Evolutionary conservation across 2,329 filamentous ascomycete genomes (phyloP).

Genomic region (Curvularia eragrostidis): DNA sequence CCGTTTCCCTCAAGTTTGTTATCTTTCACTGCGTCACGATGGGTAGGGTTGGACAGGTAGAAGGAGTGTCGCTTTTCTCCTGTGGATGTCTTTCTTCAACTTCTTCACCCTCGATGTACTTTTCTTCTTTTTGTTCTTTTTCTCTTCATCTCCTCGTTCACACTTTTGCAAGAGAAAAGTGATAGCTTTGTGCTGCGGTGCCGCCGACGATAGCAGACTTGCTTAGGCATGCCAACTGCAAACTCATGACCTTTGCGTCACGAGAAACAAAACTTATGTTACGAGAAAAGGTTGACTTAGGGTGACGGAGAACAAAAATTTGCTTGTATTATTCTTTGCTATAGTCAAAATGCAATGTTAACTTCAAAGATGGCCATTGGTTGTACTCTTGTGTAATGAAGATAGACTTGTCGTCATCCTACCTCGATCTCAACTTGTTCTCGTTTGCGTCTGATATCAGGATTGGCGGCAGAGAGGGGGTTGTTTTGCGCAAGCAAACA

Average conservation of each 20-base stretch:
- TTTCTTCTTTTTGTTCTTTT: constrained; percentile 10
- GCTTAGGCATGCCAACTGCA: constrained; percentile 35
- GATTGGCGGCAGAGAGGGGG: neutral
- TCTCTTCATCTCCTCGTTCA: constrained; percentile 11
- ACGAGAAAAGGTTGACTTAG: constrained; percentile 13
- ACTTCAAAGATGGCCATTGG: constrained; percentile 18
- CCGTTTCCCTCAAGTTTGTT: constrained; percentile 21
- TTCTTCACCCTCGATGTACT: constrained; percentile 18
- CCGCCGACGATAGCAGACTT: constrained; percentile 22
- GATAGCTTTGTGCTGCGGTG: constrained; percentile 18
- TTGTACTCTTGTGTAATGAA: neutral
- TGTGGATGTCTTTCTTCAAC: constrained; percentile 13
- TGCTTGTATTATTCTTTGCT: constrained; percentile 42
- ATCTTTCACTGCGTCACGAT: constrained; percentile 21
- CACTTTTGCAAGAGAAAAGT: constrained; percentile 6
- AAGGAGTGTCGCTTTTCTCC: constrained; percentile 15
- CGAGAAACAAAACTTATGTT: constrained; percentile 31
- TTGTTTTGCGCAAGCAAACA: neutral
- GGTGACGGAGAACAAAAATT: constrained; percentile 19
- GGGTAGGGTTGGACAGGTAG: constrained; percentile 12
- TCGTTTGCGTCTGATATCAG: neutral
- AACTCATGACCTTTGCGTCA: constrained; percentile 10
- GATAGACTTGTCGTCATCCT: neutral
- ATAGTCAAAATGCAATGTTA: constrained; percentile 36
- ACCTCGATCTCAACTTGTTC: neutral